phyloP scores from a whole-genome alignment of 306 rosid species.

The Casuarina cunninghamiana region DNA sequence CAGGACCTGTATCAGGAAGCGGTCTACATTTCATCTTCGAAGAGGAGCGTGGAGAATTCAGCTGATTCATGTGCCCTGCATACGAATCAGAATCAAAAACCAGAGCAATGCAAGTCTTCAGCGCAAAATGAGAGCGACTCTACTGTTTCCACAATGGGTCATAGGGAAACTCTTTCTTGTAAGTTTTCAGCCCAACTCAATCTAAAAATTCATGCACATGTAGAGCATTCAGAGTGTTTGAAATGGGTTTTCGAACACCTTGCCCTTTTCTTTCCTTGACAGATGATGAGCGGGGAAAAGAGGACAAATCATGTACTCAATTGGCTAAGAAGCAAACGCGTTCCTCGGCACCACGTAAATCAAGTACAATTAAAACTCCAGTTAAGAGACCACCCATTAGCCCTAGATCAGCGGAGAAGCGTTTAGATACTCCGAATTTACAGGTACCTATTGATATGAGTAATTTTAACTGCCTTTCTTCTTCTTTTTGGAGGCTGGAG shows the following conservation, averaged over 20 bases:
- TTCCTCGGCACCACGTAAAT: slow-evolving; percentile 29
- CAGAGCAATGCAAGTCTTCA: slow-evolving; percentile 33
- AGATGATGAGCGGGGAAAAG: slow-evolving; percentile 70
- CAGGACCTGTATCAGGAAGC: slow-evolving; percentile 82
- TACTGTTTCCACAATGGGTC: slow-evolving; percentile 16
- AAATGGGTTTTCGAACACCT: slow-evolving; percentile 13
- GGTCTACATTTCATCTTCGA: slow-evolving; percentile 65
- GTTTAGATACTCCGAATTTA: slow-evolving; percentile 41
- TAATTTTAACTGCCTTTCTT: slow-evolving; percentile 1
- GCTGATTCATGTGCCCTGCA: slow-evolving; percentile 26
- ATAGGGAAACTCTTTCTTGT: slow-evolving; percentile 40
- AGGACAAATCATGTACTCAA: slow-evolving; percentile 45
- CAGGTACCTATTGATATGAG: slow-evolving; percentile 38
- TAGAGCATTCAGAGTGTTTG: slow-evolving; percentile 13
- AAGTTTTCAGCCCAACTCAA: slow-evolving; percentile 26
- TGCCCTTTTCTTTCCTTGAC: slow-evolving; percentile 29
- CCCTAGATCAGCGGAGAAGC: slow-evolving; percentile 49
- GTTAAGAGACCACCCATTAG: slow-evolving; percentile 44
- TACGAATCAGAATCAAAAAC: slow-evolving; percentile 33
- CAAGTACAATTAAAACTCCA: slow-evolving; percentile 31
- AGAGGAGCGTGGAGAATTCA: slow-evolving; percentile 48
- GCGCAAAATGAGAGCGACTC: slow-evolving; percentile 37
- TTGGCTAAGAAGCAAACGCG: slow-evolving; percentile 43
- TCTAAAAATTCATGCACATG: not conserved
- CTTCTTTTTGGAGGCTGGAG: not conserved